Percentiles rank a stretch among this genome's conserved stretches.
Conservation (phyloP, 441 rosid species). For the Populus hybrid region DNA sequence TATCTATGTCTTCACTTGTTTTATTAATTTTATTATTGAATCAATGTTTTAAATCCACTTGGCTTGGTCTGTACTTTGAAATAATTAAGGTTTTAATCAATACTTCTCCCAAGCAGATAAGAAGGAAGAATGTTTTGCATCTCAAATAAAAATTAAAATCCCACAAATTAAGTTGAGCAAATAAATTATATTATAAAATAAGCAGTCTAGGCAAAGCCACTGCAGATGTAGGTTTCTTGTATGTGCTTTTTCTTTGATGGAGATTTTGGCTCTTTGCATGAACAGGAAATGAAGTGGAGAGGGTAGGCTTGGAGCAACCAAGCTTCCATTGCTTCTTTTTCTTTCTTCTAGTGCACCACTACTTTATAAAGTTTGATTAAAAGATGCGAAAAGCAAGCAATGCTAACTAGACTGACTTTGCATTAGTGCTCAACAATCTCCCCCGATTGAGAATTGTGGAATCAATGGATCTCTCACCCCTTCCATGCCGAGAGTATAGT, state of each 20-base stretch:
- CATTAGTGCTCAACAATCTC: constrained; percentile 27
- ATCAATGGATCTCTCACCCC: constrained; percentile 15
- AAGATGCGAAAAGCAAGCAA: background rate
- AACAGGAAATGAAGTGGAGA: background rate
- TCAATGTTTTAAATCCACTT: background rate
- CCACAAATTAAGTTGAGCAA: background rate
- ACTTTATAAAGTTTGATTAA: constrained; percentile 12
- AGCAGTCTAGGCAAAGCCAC: constrained; percentile 5
- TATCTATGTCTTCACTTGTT: background rate
- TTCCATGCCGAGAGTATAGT: constrained; percentile 22
- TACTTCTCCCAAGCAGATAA: constrained; percentile 8
- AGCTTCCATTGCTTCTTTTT: background rate
- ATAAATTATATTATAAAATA: background rate
- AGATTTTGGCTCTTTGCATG: background rate
- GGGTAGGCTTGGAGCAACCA: background rate
- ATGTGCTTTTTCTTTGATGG: background rate
- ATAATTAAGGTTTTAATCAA: background rate
- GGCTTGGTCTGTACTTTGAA: too few species aligned
- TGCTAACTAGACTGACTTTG: constrained; percentile 13
- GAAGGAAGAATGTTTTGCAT: constrained; percentile 17
- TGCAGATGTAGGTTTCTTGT: background rate
- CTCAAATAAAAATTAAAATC: background rate
- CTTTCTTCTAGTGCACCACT: constrained; percentile 30
- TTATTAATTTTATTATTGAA: background rate
- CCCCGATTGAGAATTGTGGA: constrained; percentile 23